Conservation (phyloP, 371 early-diverging fungal genomes). For the Parasitella parasitica region DNA sequence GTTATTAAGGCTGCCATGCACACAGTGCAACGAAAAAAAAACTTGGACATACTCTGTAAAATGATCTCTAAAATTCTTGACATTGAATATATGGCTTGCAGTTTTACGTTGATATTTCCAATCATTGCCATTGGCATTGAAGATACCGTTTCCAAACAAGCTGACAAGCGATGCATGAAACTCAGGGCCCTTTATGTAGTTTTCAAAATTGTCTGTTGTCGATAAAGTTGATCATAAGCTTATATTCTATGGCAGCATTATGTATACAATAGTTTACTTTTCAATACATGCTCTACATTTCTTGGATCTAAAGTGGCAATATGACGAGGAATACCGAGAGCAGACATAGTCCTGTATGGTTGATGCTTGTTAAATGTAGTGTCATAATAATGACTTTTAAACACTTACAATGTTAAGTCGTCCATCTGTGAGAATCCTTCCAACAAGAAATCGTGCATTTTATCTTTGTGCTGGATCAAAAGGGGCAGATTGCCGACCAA, state of each 20-base stretch:
- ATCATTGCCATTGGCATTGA: slow-evolving; percentile 42
- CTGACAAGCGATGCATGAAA: slow-evolving; percentile 19
- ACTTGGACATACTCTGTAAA: slow-evolving; percentile 46
- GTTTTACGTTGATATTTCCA: slow-evolving; percentile 43
- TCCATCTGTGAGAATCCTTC: slow-evolving; percentile 12
- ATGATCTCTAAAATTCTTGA: slow-evolving; percentile 54
- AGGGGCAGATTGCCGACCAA: slow-evolving; percentile 20
- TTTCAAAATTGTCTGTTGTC: slow-evolving; percentile 29
- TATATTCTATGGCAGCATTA: too few species aligned
- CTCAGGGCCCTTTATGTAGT: slow-evolving; percentile 34
- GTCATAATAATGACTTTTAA: too few species aligned
- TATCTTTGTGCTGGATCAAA: slow-evolving; percentile 8
- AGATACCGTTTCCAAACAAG: slow-evolving; percentile 34
- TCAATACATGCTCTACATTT: slow-evolving; percentile 33
- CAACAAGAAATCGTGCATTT: slow-evolving; percentile 24
- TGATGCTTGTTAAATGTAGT: not conserved
- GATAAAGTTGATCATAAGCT: too few species aligned
- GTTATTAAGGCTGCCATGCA: too few species aligned
- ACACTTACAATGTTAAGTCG: slow-evolving; percentile 18
- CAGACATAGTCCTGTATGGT: slow-evolving; percentile 1
- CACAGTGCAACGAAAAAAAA: too few species aligned
- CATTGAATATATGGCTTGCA: slow-evolving; percentile 52
- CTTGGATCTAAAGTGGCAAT: slow-evolving; percentile 29
- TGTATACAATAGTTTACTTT: slow-evolving; percentile 20
- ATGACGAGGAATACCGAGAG: slow-evolving; percentile 14